Conservation (phyloP, 257 asterid genomes). For the Plectranthus barbatus region DNA sequence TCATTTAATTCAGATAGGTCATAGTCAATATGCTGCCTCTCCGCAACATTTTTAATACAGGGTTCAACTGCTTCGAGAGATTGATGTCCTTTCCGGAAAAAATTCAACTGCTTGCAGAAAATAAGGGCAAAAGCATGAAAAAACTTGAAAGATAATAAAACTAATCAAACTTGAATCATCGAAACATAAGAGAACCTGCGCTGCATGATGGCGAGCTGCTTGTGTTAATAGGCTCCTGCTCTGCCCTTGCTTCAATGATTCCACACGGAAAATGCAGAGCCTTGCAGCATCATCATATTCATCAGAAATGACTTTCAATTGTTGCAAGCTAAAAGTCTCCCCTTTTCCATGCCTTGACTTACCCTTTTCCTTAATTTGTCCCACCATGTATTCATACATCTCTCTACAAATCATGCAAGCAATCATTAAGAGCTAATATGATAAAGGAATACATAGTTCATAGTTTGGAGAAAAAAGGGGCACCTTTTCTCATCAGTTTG, state of each 20-base stretch:
- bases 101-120: constrained; percentile 49
- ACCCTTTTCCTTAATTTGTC: constrained; percentile 57
- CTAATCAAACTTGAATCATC: constrained; percentile 1
- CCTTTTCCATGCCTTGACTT: constrained; percentile 75
- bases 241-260: constrained; percentile 94
- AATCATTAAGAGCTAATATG: constrained; percentile 7
- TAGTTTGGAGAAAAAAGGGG: background rate
- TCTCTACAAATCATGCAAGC: constrained; percentile 44
- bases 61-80: constrained; percentile 86
- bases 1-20: constrained; percentile 52
- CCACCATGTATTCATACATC: constrained; percentile 71
- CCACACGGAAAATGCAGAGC: constrained; percentile 82
- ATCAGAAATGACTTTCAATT: constrained; percentile 69
- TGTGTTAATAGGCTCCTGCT: constrained; percentile 81
- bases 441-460: background rate
- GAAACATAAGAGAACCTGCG: constrained; percentile 52
- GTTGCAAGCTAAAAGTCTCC: constrained; percentile 62
- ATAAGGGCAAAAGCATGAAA: constrained; percentile 19
- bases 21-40: constrained; percentile 74
- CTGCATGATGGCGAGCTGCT: constrained; percentile 95
- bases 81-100: constrained; percentile 80
- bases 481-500: constrained; percentile 95
- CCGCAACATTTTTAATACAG: constrained; percentile 59
- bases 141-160: constrained; percentile 1
- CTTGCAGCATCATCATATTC: constrained; percentile 82